phyloP scores from a whole-genome alignment of 208 protist genomes.

The Crithidia fasciculata region DNA sequence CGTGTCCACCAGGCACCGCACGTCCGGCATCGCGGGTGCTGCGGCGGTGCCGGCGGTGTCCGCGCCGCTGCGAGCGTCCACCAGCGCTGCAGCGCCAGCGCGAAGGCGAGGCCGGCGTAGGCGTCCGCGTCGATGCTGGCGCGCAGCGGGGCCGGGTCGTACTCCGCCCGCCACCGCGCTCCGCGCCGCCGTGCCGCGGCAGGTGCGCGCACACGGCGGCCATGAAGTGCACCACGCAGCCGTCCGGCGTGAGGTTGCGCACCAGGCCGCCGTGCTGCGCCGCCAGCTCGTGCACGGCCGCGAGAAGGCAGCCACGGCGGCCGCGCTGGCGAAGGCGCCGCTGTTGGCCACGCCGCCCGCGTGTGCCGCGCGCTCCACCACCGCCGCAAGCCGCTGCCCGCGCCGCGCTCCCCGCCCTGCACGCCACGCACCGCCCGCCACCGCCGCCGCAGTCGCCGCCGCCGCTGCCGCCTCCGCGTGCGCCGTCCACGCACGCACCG shows the following conservation, averaged over 20 bases:
- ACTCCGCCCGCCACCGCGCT: slow-evolving; percentile 9
- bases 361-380: not conserved
- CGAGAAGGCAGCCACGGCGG: not conserved
- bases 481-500: not conserved
- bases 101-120: slow-evolving; percentile 9
- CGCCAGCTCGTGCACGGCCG: not conserved
- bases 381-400: not conserved
- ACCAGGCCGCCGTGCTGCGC: not conserved
- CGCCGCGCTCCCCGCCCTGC: too few relatives aligned
- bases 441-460: not conserved
- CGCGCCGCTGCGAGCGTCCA: not conserved
- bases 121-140: too few relatives aligned
- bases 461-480: not conserved
- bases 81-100: slow-evolving; percentile 22
- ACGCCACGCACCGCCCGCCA: not conserved
- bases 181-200: not conserved
- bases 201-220: not conserved
- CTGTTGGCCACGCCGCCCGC: slow-evolving; percentile 3
- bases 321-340: slow-evolving; percentile 14
- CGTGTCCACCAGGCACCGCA: slow-evolving; percentile 30
- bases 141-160: too few relatives aligned
- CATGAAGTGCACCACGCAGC: not conserved
- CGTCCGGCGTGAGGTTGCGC: too few relatives aligned
- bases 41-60: not conserved
- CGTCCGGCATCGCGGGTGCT: slow-evolving; percentile 10